A percentile compares a stretch with the other conserved stretches of the same genome.
These are phyloP conservation scores for Apium graveolens DNA, from an alignment of 129 eudicot genomes.

Conservation along the genomic window DNA sequence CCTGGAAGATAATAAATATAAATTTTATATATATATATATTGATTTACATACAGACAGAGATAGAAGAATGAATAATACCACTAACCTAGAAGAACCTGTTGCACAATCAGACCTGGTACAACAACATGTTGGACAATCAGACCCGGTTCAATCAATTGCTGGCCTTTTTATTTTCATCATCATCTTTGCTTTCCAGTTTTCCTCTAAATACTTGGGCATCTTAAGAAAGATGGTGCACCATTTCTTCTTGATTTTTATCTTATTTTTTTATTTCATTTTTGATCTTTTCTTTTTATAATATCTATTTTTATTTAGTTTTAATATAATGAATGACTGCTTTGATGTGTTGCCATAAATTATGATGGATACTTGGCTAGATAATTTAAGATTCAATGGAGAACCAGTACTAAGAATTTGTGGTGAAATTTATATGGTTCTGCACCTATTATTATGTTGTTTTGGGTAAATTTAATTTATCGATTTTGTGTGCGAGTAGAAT, in stretches of 20 bases:
- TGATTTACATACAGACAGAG: background rate
- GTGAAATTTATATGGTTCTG: no score
- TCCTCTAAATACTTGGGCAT: background rate
- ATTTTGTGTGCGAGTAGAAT: no score
- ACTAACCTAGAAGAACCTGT: background rate
- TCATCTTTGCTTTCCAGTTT: conserved; percentile 23
- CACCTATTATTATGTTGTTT: no score
- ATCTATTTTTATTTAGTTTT: background rate
- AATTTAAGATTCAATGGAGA: no score
- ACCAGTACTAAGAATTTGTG: no score
- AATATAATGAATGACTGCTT: background rate
- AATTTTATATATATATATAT: no score
- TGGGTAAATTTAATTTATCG: no score
- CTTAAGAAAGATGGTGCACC: background rate
- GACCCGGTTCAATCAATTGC: no score
- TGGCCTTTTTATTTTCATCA: conserved; percentile 49
- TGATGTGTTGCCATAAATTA: background rate
- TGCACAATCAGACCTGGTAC: background rate
- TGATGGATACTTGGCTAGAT: background rate
- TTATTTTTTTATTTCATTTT: background rate
- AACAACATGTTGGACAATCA: conserved; percentile 30
- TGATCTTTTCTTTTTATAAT: background rate
- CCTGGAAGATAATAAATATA: background rate
- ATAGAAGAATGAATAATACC: background rate
- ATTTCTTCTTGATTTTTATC: background rate